These are phyloP conservation scores for Croton setiger DNA, from an alignment of 441 rosid species.

Conservation along the genomic window DNA sequence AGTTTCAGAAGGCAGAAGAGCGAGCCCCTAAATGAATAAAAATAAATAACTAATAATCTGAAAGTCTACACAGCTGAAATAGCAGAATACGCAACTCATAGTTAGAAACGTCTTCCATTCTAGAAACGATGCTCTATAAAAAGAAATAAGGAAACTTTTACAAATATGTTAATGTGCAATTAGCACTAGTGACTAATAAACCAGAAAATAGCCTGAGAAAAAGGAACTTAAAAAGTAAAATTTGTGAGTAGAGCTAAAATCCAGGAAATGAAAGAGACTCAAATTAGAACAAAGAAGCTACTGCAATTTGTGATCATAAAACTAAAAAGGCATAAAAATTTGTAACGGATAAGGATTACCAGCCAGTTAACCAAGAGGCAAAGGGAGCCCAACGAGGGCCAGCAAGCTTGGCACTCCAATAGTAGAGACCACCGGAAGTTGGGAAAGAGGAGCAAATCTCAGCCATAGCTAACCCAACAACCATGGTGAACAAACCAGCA, in stretches of 20 bases:
- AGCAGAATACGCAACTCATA: not conserved
- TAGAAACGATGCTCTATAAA: not conserved
- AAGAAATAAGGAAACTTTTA: not conserved
- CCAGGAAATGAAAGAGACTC: not conserved
- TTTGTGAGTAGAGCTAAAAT: not conserved
- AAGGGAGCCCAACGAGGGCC: slow-evolving; percentile 91
- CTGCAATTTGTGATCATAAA: not conserved
- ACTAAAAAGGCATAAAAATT: not conserved
- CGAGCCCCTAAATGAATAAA: not conserved
- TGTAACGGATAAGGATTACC: slow-evolving; percentile 36
- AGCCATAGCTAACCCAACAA: slow-evolving; percentile 86
- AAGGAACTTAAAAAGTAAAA: not conserved
- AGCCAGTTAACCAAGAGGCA: slow-evolving; percentile 94
- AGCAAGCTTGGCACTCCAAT: slow-evolving; percentile 98
- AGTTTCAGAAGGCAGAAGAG: not conserved
- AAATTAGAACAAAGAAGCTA: not conserved
- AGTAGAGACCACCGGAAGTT: slow-evolving; percentile 92
- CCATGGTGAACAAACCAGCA: slow-evolving; percentile 76
- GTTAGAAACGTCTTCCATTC: not conserved
- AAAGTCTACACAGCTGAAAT: not conserved
- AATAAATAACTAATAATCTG: not conserved
- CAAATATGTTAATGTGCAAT: not conserved
- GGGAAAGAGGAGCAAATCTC: slow-evolving; percentile 95
- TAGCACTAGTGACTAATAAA: not conserved
- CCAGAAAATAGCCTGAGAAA: not conserved